Evolutionary conservation across 1,139 yeast genomes (phyloP).

Genomic region (Meyerozyma carpophila): DNA sequence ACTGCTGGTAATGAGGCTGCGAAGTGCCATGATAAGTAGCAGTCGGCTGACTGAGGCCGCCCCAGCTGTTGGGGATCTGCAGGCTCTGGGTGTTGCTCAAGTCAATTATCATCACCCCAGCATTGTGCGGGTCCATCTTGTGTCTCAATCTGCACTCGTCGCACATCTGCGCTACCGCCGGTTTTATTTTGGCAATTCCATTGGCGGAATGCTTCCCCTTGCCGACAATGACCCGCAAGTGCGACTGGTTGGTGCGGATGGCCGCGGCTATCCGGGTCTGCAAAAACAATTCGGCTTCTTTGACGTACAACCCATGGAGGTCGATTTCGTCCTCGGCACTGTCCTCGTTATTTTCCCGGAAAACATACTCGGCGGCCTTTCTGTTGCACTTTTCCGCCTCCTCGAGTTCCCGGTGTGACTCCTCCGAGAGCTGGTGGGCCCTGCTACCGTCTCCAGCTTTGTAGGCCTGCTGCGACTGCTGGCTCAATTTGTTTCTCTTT

Average conservation of each 20-base stretch:
- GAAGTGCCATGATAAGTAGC: slow-evolving; percentile 23
- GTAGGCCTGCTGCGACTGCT: slow-evolving; percentile 73
- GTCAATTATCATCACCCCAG: slow-evolving; percentile 77
- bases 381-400: slow-evolving; percentile 67
- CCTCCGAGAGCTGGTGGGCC: slow-evolving; percentile 70
- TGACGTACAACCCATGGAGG: slow-evolving; percentile 84
- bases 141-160: slow-evolving; percentile 55
- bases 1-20: slow-evolving; percentile 24
- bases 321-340: slow-evolving; percentile 83
- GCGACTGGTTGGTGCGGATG: slow-evolving; percentile 51
- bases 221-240: slow-evolving; percentile 77
- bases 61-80: slow-evolving; percentile 50
- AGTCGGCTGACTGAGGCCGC: slow-evolving; percentile 20
- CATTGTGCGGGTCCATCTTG: slow-evolving; percentile 61
- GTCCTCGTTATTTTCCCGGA: slow-evolving; percentile 82
- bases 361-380: slow-evolving; percentile 88
- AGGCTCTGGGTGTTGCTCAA: slow-evolving; percentile 37
- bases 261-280: slow-evolving; percentile 71
- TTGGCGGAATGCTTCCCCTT: slow-evolving; percentile 81
- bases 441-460: slow-evolving; percentile 63
- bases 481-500: slow-evolving; percentile 50
- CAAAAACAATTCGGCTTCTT: slow-evolving; percentile 78
- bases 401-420: slow-evolving; percentile 53
- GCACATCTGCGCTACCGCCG: slow-evolving; percentile 81
- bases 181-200: slow-evolving; percentile 83